A percentile compares a stretch with the other conserved stretches of the same genome.
Conservation (phyloP, 257 asterid species). For the Nicotiana noctiflora region DNA sequence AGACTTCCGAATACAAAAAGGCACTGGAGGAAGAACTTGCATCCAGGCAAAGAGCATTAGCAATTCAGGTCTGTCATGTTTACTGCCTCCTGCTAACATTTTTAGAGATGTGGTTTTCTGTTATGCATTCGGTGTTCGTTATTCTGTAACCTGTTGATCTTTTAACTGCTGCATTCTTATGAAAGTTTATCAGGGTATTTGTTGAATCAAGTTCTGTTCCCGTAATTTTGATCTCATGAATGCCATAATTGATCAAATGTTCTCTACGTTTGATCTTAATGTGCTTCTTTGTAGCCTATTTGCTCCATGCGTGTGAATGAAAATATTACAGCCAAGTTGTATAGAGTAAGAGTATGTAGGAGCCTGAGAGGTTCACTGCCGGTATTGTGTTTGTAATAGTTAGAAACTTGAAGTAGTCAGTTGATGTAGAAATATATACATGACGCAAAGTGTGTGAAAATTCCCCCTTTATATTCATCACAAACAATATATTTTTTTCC, state of each 20-base stretch:
- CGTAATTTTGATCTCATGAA: neutral
- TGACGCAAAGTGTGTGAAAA: neutral
- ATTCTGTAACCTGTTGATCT: neutral
- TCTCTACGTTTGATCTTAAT: neutral
- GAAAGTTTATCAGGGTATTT: neutral
- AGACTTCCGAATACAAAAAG: slow-evolving; percentile 76
- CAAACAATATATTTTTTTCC: neutral
- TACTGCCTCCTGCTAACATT: neutral
- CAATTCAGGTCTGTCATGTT: slow-evolving; percentile 51
- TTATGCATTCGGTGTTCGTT: neutral
- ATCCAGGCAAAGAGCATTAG: slow-evolving; percentile 53
- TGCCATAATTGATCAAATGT: neutral
- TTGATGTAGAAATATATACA: neutral
- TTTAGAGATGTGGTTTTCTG: neutral
- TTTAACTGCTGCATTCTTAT: neutral
- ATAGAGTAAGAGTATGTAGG: neutral
- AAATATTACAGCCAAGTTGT: neutral
- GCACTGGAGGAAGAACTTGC: slow-evolving; percentile 81
- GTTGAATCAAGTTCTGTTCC: neutral
- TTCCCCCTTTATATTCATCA: neutral
- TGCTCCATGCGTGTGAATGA: neutral
- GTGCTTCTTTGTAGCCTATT: neutral
- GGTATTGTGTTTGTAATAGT: neutral
- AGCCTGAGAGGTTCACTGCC: neutral
- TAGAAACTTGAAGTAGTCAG: slow-evolving; percentile 3